Conservation (phyloP, 257 asterid species). For the Solanum medicagineum region DNA sequence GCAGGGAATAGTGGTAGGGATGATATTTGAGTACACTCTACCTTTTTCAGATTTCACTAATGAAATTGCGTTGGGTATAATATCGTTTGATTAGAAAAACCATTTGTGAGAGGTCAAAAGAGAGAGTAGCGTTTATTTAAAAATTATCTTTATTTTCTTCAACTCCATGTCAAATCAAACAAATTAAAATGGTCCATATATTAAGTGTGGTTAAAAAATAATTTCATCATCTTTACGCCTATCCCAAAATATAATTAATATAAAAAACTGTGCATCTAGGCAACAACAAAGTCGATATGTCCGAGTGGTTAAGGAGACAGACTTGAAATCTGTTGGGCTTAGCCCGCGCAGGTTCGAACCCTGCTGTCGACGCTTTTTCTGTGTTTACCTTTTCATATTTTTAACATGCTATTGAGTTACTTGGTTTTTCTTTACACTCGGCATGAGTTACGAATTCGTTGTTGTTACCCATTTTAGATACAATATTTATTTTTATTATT, state of each 20-base stretch:
- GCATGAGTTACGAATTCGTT: too few relatives aligned
- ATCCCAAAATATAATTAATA: not conserved
- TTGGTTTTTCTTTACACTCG: too few relatives aligned
- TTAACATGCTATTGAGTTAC: too few relatives aligned
- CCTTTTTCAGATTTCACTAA: not conserved
- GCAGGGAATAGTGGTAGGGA: not conserved
- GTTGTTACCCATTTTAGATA: too few relatives aligned
- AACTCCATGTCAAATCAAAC: not conserved
- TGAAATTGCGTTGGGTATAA: too few relatives aligned
- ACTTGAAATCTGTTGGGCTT: constrained; percentile 88
- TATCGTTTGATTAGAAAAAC: not conserved
- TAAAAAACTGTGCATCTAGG: not conserved
- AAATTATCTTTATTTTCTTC: not conserved
- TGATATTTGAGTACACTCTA: too few relatives aligned
- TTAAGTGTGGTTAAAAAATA: too few relatives aligned
- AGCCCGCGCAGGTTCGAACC: constrained; percentile 90
- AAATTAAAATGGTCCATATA: not conserved
- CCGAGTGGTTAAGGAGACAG: constrained; percentile 99
- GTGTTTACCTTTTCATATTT: not conserved
- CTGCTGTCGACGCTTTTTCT: constrained; percentile 44
- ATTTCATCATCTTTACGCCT: not conserved
- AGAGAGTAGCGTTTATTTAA: not conserved
- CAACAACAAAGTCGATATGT: constrained; percentile 36
- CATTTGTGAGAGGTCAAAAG: not conserved
- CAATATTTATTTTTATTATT: too few relatives aligned